phyloP scores from a whole-genome alignment of 257 asterid genomes.

The Apocynum venetum region DNA sequence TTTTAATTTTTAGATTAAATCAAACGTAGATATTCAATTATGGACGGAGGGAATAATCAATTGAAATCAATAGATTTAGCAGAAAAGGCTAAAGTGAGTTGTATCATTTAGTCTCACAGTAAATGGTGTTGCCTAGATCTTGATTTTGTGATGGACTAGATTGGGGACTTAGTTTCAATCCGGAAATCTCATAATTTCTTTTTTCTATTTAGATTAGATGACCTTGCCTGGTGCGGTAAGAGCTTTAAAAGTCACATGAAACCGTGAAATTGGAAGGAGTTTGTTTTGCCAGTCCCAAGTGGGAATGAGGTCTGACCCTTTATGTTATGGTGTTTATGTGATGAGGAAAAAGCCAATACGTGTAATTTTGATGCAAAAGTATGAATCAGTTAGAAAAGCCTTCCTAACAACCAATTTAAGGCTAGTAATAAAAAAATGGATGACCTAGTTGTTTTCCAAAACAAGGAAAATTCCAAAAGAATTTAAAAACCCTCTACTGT shows the following conservation, averaged over 20 bases:
- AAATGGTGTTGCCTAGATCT: not conserved
- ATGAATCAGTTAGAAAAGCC: constrained; percentile 12
- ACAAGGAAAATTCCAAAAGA: constrained; percentile 51
- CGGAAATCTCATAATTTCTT: not conserved
- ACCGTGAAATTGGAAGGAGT: not conserved
- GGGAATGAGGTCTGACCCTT: constrained; percentile 8
- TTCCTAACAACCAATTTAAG: constrained; percentile 27
- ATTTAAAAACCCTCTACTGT: constrained; percentile 40
- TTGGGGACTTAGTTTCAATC: not conserved
- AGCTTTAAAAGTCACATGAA: not conserved
- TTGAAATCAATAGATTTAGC: no score
- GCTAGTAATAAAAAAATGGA: constrained; percentile 16
- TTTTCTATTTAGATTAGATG: not conserved
- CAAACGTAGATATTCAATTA: no score
- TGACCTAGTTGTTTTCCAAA: constrained; percentile 50
- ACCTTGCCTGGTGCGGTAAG: not conserved
- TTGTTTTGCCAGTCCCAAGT: constrained; percentile 9
- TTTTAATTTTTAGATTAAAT: no score
- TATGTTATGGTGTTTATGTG: not conserved
- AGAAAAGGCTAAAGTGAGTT: not conserved
- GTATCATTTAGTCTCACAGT: not conserved
- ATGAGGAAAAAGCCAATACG: not conserved
- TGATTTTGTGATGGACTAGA: not conserved
- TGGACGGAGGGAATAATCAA: no score
- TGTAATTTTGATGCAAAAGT: constrained; percentile 8